phyloP scores from a whole-genome alignment of 331 rosid species.

The Erythrophleum ivorense region DNA sequence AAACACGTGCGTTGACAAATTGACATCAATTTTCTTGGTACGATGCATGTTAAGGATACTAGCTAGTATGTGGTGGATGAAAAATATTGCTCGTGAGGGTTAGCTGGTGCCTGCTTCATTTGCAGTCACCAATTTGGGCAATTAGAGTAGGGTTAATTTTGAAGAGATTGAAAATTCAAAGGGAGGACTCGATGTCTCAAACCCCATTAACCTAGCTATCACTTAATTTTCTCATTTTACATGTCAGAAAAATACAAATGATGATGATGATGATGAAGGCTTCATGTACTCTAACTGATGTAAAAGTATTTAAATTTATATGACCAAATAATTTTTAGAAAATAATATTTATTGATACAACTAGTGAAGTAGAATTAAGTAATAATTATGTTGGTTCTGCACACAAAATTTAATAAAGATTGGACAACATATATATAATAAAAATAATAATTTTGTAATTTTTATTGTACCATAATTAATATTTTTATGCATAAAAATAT shows the following conservation, averaged over 20 bases:
- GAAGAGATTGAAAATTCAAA: not conserved
- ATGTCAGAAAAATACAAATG: not conserved
- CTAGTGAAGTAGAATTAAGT: no score
- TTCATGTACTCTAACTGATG: no score
- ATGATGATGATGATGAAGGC: not conserved
- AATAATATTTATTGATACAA: not conserved
- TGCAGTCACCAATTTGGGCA: constrained; percentile 37
- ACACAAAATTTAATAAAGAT: not conserved
- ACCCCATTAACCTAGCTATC: not conserved
- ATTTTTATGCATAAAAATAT: no score
- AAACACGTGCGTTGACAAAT: constrained; percentile 37
- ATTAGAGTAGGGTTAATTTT: not conserved
- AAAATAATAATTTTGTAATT: no score
- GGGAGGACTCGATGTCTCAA: not conserved
- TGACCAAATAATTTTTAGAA: not conserved
- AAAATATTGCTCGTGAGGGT: not conserved
- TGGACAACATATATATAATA: no score
- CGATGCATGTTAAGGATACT: constrained; percentile 15
- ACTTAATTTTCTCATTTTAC: not conserved
- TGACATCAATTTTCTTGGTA: constrained; percentile 34
- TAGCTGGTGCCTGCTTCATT: constrained; percentile 36
- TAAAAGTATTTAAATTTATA: not conserved
- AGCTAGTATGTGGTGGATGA: constrained; percentile 7
- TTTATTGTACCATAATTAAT: no score
- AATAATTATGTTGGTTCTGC: no score